phyloP scores from a whole-genome alignment of 257 asterid genomes.

The Nemophila menziesii region DNA sequence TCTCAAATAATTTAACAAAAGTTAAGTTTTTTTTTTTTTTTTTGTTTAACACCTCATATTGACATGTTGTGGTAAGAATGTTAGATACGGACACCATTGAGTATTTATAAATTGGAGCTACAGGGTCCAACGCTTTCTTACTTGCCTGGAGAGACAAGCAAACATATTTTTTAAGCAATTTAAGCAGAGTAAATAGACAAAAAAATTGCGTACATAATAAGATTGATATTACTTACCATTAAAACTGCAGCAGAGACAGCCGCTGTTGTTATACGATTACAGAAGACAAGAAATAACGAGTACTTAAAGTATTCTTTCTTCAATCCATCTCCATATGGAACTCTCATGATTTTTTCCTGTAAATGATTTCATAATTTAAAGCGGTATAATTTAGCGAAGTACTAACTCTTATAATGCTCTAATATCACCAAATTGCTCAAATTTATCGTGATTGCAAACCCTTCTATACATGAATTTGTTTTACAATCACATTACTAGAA shows the following conservation, averaged over 20 bases:
- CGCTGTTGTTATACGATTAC: conserved; percentile 94
- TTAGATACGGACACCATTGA: conserved; percentile 76
- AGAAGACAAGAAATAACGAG: conserved; percentile 91
- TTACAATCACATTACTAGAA: no score
- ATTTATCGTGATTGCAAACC: no score
- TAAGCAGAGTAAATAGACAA: background rate
- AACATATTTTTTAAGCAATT: background rate
- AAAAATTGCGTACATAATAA: background rate
- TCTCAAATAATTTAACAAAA: background rate
- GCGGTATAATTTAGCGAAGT: no score
- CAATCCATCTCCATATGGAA: conserved; percentile 75
- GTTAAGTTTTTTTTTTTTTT: conserved; percentile 2
- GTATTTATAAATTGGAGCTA: conserved; percentile 91
- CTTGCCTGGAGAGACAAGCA: conserved; percentile 42
- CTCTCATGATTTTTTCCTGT: conserved; percentile 97
- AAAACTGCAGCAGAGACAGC: conserved; percentile 76
- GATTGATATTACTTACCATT: conserved; percentile 59
- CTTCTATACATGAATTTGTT: no score
- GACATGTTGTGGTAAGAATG: conserved; percentile 93
- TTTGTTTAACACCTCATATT: conserved; percentile 70
- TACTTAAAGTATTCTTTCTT: conserved; percentile 60
- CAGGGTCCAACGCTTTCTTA: conserved; percentile 73
- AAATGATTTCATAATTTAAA: no score
- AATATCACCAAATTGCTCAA: no score
- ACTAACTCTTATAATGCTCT: no score